phyloP scores from a whole-genome alignment of 2,329 filamentous ascomycete genomes.

The Ascosphaera apis region DNA sequence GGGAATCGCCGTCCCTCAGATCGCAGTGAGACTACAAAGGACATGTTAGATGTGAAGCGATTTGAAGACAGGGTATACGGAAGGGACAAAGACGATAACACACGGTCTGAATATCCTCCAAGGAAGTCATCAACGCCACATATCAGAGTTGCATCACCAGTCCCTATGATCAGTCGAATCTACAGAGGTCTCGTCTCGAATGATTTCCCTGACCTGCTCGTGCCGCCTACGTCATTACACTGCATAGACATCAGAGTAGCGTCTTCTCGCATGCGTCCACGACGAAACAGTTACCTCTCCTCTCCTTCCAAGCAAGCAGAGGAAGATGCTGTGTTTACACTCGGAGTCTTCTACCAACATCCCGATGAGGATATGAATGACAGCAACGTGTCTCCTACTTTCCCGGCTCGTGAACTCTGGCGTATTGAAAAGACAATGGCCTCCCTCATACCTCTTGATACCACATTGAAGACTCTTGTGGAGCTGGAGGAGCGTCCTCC shows the following conservation, averaged over 20 bases:
- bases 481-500: conserved; percentile 45
- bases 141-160: not conserved
- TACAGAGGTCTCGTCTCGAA: conserved; percentile 63
- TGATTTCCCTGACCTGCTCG: conserved; percentile 62
- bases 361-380: conserved; percentile 16
- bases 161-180: conserved; percentile 22
- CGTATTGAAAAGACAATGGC: conserved; percentile 76
- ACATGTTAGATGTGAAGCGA: not conserved
- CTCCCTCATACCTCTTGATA: conserved; percentile 61
- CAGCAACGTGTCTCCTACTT: conserved; percentile 4
- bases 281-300: conserved; percentile 60
- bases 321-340: conserved; percentile 81
- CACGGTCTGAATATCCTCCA: not conserved
- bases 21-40: not conserved
- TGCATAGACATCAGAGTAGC: conserved; percentile 71
- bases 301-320: conserved; percentile 44
- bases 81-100: not conserved
- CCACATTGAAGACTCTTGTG: conserved; percentile 48
- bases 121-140: not conserved
- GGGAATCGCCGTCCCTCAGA: not conserved
- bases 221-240: conserved; percentile 72
- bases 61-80: not conserved
- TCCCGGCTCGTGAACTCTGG: conserved; percentile 51
- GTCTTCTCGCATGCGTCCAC: conserved; percentile 86
- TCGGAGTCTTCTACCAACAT: conserved; percentile 57